Evolutionary conservation across 2,329 filamentous ascomycete genomes (phyloP), one percentile per base, ranked within the genome.

Genomic region (Claviceps citrina): DNA sequence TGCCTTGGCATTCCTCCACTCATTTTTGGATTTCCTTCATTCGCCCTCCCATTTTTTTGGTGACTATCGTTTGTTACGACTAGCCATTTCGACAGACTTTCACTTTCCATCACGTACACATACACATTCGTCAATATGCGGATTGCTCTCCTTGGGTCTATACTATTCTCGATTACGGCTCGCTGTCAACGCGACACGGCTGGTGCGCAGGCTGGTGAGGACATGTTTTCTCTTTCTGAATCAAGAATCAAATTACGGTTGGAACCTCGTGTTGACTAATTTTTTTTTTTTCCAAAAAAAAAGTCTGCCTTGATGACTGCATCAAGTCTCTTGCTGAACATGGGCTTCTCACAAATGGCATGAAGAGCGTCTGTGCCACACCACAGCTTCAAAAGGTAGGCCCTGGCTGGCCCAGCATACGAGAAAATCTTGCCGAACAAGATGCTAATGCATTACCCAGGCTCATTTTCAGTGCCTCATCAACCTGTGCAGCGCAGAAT

Each of bases 401-500:
- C n/a, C 19, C 6, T 22, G 12, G 10, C 3, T 7, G 13, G 12
- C n/a, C 25, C 25, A 7, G 19, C 26, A 22, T n/a, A 22, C 7
- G 9, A 37, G 5, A 26, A 13, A 31, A 16, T 3, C 8, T 13
- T 13, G 9, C 4, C 9, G 8, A 32, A 15, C 24, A 15, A 10
- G 7, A n/a, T 38, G 22, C 22, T 38, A n/a, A 38, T 18, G n/a
- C 5, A 46, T 41, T 33, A 4, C 26, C 44, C 13, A 60, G 57
- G 47, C 50, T 26, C 44, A 59, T 12, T 60, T 58, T 27, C 46
- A 52, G 26, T 60, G 58, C 36, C 45, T 60, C 36, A 43, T 52
- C 32, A 47, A 41, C 25, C 48, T 49, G 10, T 60, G 57, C 35
- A 40, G 44, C n/a, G 22, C 45, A 19, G 26, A 48, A 19, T 39